Base-by-base conservation (phyloP, 1,139 yeast species). In the Taphrina flavorubra region DNA sequence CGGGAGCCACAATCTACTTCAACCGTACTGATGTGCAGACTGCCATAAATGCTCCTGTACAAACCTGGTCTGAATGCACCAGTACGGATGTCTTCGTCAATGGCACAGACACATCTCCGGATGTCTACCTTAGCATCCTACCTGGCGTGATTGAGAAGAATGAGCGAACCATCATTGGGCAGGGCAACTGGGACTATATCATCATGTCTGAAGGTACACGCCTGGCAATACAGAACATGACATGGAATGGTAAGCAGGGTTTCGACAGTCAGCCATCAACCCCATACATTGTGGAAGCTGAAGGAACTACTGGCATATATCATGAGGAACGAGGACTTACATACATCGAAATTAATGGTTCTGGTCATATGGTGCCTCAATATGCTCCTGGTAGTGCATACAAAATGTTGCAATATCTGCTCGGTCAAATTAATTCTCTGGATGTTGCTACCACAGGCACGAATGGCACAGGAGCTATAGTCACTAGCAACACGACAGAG, bases 151-250 rank as follows among this genome's bases (percentile, higher is more conserved):
- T 62, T 10, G 60, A 53, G 44, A 47, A 36, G 39, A 16, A 44
- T 16, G 53, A 49, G 14, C 18, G 64, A 6, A 65, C 65, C 1
- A 42, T 65, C n/a, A 37, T 68, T 14, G 63, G 64, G 13, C 64
- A 61, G 16, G 70, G 68, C 1, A 55, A 58, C 39, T 49, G 58
- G 18, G 70, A 68, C 49, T 40, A 39, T 31, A 57, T 59, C 51
- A 40, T 68, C 42, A 58, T 47, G 37, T 57, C 62, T 34, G 58
- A 59, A 25, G 70, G 68, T 14, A 56, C 68, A 14, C 39, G 55
- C 36, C 34, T 68, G 59, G 62, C 53, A 2, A 51, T 68, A 18
- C 70, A 68, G 46, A 63, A 65, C 49, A 68, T 64, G 64, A 51
- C 62, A 2, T 68, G 68, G 68, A 44, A 44, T 39, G 64, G 64